Evolutionary conservation across 345 rosid genomes (phyloP), one percentile per base, ranked within the genome.

Genomic region (Populus pruinosa): DNA sequence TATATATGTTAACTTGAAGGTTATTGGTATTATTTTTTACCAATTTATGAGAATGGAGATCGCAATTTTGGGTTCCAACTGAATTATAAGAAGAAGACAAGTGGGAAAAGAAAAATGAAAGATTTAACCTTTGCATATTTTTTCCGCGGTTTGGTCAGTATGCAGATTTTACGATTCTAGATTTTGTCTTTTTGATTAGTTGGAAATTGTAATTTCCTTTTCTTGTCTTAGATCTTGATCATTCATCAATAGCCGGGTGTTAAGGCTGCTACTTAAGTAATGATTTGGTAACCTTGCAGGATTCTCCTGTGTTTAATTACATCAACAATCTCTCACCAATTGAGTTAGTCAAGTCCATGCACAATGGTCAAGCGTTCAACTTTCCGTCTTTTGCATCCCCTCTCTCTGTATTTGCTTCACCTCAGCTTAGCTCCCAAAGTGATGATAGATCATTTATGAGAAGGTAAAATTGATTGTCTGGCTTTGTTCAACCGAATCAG

Each of bases 291-390:
- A 71, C 39, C 36, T 74, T 86, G 87, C 88, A 91, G 96, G 88
- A 88, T 84, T 91, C 96, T 71, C 96, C 92, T 4, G 90, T 90
- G 21, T 91, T 89, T 77, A 87, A 87, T 73, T 91, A 84, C 83
- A 91, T 91, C 23, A 87, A 79, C 78, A 89, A 77, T 13, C 91
- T 91, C 50, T 91, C 92, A 0, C 93, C 96, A 14, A 80, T 90
- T 23, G 91, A 88, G 53, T 81, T 83, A 20, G 85, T 82, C 10
- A 91, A 88, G 77, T 84, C 82, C 62, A 13, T 73, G 41, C 80
- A 78, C 39, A 35, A 68, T 0, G 87, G 77, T 65, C 84, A 75
- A 55, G 78, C 81, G 21, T 83, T 85, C 71, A 83, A 76, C 71
- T 82, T 87, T 18, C 82, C 83, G 44, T 76, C 80, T 13, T 78